Evolutionary conservation across 2,329 filamentous ascomycete genomes (phyloP).

Genomic region (Arthrobotrys pseudoclavata): DNA sequence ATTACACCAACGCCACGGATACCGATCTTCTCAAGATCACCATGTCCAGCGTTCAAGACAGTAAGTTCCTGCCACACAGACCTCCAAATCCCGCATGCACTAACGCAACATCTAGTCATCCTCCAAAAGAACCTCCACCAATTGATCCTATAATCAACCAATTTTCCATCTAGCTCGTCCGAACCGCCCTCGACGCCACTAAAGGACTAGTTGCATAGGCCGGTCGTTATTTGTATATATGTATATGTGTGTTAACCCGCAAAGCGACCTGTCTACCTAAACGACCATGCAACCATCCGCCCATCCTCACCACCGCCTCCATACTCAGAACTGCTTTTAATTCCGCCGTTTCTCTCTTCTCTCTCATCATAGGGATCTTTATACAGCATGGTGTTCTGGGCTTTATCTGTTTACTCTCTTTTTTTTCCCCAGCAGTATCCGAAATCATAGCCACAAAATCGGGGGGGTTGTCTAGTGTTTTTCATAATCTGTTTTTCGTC

Average conservation of each 20-base stretch:
- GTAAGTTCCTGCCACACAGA: conserved; percentile 17
- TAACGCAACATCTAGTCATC: conserved; percentile 60
- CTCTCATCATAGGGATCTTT: conserved; percentile 41
- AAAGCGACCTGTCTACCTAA: conserved; percentile 32
- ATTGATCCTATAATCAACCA: conserved; percentile 62
- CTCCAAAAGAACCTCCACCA: conserved; percentile 64
- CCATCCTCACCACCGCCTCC: conserved; percentile 5
- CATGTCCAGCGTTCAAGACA: conserved; percentile 87
- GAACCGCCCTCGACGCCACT: not conserved
- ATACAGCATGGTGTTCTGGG: conserved; percentile 55
- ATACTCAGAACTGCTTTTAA: conserved; percentile 10
- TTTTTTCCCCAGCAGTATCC: conserved; percentile 1
- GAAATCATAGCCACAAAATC: conserved; percentile 34
- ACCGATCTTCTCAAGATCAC: conserved; percentile 86
- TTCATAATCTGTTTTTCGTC: conserved; percentile 4
- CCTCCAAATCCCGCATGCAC: not conserved
- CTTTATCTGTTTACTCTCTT: conserved; percentile 20
- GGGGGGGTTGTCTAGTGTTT: conserved; percentile 22
- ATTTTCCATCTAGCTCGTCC: not conserved
- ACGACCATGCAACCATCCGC: conserved; percentile 6
- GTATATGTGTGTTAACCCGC: not conserved
- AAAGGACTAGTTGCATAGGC: conserved; percentile 3
- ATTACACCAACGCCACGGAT: conserved; percentile 74
- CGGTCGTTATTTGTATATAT: conserved; percentile 7
- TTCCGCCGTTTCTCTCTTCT: conserved; percentile 29